These are phyloP conservation scores for Chenopodium album DNA, from an alignment of 148 eudicot genomes.

Conservation along the genomic window DNA sequence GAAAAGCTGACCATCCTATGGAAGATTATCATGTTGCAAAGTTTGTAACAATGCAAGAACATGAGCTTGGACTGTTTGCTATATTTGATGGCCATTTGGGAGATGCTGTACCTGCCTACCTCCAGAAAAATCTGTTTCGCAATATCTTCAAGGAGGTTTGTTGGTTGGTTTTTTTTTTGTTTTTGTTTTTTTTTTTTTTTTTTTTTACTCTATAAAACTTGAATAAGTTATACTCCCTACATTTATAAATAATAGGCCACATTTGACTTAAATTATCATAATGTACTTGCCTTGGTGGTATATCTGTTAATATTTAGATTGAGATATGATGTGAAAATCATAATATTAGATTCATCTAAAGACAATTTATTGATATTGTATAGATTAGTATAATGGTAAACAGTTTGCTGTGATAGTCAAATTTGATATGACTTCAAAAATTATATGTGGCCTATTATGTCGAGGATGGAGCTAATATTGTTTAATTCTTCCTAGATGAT, in stretches of 20 bases:
- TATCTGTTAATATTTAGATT: neutral
- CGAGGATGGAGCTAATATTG: neutral
- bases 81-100: conserved; percentile 62
- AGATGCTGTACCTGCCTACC: conserved; percentile 46
- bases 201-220: neutral
- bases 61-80: conserved; percentile 59
- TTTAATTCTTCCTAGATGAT: neutral
- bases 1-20: conserved; percentile 63
- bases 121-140: conserved; percentile 46
- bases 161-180: conserved; percentile 5
- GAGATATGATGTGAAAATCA: neutral
- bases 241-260: neutral
- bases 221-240: neutral
- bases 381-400: neutral
- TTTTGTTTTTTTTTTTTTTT: neutral
- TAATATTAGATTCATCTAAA: too few species aligned
- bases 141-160: conserved; percentile 56
- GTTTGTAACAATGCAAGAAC: conserved; percentile 39
- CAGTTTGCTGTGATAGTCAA: neutral
- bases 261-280: neutral
- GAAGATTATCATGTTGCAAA: conserved; percentile 64
- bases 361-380: neutral
- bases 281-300: neutral
- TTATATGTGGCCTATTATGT: neutral
- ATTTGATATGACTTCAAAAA: neutral